Conservation (phyloP, 2,329 filamentous ascomycete species). For the Alternaria rosae region DNA sequence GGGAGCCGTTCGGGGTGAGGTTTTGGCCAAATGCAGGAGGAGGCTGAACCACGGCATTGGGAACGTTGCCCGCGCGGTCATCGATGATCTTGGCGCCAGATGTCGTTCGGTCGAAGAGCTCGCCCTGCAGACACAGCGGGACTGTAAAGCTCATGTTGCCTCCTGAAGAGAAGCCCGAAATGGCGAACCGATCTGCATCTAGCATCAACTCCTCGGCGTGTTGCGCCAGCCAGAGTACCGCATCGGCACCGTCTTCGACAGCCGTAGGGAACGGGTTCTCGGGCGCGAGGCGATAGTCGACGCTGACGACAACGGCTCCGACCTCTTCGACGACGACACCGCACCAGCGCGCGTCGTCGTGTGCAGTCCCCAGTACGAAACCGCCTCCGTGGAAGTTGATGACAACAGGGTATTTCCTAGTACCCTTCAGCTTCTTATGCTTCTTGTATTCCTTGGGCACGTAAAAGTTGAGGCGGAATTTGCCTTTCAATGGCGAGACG, state of each 20-base stretch:
- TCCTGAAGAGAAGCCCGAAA: conserved; percentile 70
- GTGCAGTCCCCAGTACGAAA: conserved; percentile 66
- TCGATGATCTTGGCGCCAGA: conserved; percentile 40
- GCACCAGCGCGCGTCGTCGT: conserved; percentile 69
- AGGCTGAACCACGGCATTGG: conserved; percentile 30
- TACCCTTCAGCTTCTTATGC: conserved; percentile 52
- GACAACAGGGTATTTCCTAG: conserved; percentile 62
- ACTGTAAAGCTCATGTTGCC: conserved; percentile 70
- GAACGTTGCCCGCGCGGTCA: conserved; percentile 36
- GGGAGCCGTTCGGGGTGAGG: conserved; percentile 42
- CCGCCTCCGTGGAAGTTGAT: conserved; percentile 72
- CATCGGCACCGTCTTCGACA: conserved; percentile 69
- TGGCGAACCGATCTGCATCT: conserved; percentile 63
- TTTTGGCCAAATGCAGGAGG: conserved; percentile 17
- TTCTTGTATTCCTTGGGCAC: conserved; percentile 60
- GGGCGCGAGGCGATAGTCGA: conserved; percentile 68
- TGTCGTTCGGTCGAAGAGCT: conserved; percentile 46
- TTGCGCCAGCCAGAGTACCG: conserved; percentile 64
- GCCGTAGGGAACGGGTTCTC: conserved; percentile 69
- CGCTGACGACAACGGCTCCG: conserved; percentile 65
- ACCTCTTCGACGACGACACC: conserved; percentile 63
- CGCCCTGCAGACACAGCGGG: conserved; percentile 63
- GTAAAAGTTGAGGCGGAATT: conserved; percentile 67
- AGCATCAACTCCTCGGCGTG: conserved; percentile 65
- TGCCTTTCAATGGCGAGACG: conserved; percentile 54